phyloP scores from a whole-genome alignment of 306 rosid species.

The Cucurbita pepo region DNA sequence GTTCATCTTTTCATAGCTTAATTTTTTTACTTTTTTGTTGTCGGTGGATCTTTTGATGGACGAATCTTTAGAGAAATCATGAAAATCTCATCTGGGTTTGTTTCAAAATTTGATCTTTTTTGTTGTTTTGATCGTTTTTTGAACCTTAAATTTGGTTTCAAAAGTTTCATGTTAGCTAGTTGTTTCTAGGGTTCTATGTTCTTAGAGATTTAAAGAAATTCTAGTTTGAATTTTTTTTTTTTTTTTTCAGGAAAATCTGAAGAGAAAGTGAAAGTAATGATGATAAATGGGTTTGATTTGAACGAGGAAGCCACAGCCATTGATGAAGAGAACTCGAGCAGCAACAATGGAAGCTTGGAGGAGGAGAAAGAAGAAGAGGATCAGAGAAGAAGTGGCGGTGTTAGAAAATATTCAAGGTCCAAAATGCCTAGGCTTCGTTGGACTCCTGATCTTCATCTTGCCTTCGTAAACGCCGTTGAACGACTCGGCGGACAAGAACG shows the following conservation, averaged over 20 bases:
- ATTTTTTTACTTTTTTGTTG: neutral
- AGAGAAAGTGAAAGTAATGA: neutral
- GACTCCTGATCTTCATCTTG: conserved; percentile 77
- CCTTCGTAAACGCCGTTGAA: conserved; percentile 65
- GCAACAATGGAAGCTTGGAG: conserved; percentile 5
- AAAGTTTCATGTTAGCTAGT: neutral
- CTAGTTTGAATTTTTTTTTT: too few species aligned
- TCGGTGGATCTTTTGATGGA: neutral
- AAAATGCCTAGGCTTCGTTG: conserved; percentile 79
- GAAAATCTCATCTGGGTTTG: neutral
- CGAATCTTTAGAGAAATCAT: neutral
- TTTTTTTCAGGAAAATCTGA: neutral
- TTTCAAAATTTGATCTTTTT: neutral
- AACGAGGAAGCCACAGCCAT: conserved; percentile 14
- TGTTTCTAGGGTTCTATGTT: too few species aligned
- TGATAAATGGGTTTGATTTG: conserved; percentile 12
- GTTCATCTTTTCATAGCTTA: neutral
- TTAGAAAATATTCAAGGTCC: conserved; percentile 63
- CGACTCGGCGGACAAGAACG: conserved; percentile 82
- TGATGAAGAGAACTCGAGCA: neutral
- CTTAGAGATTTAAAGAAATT: too few species aligned
- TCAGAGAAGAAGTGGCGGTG: conserved; percentile 12
- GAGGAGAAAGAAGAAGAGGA: conserved; percentile 21
- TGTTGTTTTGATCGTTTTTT: neutral
- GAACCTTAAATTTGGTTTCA: neutral